Evolutionary conservation across 2,329 filamentous ascomycete genomes (phyloP), one percentile per base, ranked within the genome.

Genomic region (Cyclaneusma minus): DNA sequence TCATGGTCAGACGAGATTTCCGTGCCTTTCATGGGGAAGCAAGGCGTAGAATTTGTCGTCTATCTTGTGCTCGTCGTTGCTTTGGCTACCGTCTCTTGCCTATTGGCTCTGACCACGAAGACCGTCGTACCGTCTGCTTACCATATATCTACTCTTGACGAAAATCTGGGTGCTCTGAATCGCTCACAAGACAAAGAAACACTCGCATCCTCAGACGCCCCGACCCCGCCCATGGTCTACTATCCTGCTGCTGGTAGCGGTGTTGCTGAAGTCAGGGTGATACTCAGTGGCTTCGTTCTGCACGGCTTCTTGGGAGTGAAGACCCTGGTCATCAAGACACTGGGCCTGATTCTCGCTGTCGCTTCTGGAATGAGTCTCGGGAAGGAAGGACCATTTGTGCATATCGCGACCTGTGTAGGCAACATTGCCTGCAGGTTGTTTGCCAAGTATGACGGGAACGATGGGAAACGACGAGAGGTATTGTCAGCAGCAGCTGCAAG

Each of bases 371-470:
- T 98, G 33, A 93, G 84, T 46, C 60, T 98, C 21, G 89, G 89
- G 15, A 98, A 98, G 49, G 89, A 74, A 44, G 69, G 87, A 0
- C 89, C 89, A 0, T 95, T 87, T 43, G 89, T 98, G n/a, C 89
- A 98, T 49, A 92, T 95, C 43, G 84, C 85, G 0, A 81, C 87
- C 1, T 93, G 87, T 40, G 76, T 95, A 13, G 89, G 89, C 31
- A 98, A 98, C 42, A 92, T 98, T 46, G 73, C 78, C 16, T 94
- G 87, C 44, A 81, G 89, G 44, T 50, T 95, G n/a, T 95, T 95
- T 41, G 57, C 69, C 34, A 98, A 98, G 48, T 98, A 95, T 50
- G 83, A 89, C 41, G 64, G 69, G 35, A 98, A 98, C 42, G 89
- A 98, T 44, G 89, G 73, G 28, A 98, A 98, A 51, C 66, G 89